A percentile compares a stretch with the other conserved stretches of the same genome.
Conservation (phyloP, 2,329 filamentous ascomycete species). For the Diaporthe caulivora region DNA sequence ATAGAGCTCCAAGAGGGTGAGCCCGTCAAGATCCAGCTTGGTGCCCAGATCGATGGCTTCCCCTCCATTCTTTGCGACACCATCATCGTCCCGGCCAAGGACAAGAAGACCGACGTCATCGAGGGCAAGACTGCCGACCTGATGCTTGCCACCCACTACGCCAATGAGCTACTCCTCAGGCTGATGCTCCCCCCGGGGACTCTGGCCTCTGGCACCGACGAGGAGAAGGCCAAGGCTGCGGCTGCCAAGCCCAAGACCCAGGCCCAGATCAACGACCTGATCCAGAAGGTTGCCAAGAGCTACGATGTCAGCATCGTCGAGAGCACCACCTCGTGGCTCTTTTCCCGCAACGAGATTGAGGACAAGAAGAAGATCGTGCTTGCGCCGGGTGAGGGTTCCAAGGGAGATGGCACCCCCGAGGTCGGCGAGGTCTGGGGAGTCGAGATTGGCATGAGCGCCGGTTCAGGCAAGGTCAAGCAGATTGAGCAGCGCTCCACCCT, state of each 20-base stretch:
- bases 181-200: conserved; percentile 93
- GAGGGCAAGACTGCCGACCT: conserved; percentile 87
- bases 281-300: conserved; percentile 91
- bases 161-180: conserved; percentile 93
- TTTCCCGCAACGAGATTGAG: conserved; percentile 98
- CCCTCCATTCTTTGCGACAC: conserved; percentile 97
- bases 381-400: conserved; percentile 85
- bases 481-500: conserved; percentile 90
- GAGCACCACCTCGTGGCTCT: conserved; percentile 97
- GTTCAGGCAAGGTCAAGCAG: conserved; percentile 94
- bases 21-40: conserved; percentile 97
- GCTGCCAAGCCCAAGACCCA: conserved; percentile 87
- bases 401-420: conserved; percentile 90
- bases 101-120: conserved; percentile 72
- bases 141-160: conserved; percentile 90
- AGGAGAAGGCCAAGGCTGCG: conserved; percentile 94
- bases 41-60: conserved; percentile 97
- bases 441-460: conserved; percentile 92
- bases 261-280: conserved; percentile 84
- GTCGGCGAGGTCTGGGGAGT: conserved; percentile 97
- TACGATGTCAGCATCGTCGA: conserved; percentile 96
- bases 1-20: conserved; percentile 86
- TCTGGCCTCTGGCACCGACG: conserved; percentile 84
- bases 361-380: conserved; percentile 98
- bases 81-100: conserved; percentile 76